phyloP scores from a whole-genome alignment of 2,329 filamentous ascomycete species.

The Balansia obtecta region DNA sequence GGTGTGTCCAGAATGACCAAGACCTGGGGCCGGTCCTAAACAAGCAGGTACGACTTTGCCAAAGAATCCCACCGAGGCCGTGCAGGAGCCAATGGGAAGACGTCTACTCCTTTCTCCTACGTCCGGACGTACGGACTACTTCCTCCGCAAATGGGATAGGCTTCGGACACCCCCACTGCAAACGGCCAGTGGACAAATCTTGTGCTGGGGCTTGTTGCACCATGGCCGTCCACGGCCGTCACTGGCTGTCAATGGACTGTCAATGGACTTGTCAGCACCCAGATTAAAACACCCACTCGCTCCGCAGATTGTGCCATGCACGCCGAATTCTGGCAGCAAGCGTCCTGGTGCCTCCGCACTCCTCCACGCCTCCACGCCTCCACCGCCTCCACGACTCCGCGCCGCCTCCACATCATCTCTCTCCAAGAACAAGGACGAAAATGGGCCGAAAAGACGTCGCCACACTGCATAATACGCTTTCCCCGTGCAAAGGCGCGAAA shows the following conservation, averaged over 20 bases:
- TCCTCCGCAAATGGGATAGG: background rate
- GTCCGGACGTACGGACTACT: too few species aligned
- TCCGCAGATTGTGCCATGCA: background rate
- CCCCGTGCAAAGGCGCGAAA: background rate
- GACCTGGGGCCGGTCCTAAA: background rate
- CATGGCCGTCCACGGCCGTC: too few species aligned
- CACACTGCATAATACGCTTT: background rate
- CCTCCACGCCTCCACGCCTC: constrained; percentile 7
- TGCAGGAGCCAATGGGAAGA: background rate
- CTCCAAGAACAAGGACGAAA: constrained; percentile 3
- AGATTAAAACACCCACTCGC: background rate
- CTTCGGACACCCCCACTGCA: constrained; percentile 1
- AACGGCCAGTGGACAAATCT: background rate
- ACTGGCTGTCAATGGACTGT: too few species aligned
- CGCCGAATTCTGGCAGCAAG: background rate
- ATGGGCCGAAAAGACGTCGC: constrained; percentile 8
- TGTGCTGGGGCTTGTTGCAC: background rate
- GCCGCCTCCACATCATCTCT: too few species aligned
- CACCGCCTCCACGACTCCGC: constrained; percentile 7
- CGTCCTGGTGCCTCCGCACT: constrained; percentile 7
- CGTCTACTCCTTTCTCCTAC: background rate
- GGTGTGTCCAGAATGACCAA: constrained; percentile 1
- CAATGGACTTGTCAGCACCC: background rate
- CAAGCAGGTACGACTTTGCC: background rate
- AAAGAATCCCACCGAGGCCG: background rate